phyloP scores from a whole-genome alignment of 805 yeast genomes.

The Spathaspora hagerdaliae region DNA sequence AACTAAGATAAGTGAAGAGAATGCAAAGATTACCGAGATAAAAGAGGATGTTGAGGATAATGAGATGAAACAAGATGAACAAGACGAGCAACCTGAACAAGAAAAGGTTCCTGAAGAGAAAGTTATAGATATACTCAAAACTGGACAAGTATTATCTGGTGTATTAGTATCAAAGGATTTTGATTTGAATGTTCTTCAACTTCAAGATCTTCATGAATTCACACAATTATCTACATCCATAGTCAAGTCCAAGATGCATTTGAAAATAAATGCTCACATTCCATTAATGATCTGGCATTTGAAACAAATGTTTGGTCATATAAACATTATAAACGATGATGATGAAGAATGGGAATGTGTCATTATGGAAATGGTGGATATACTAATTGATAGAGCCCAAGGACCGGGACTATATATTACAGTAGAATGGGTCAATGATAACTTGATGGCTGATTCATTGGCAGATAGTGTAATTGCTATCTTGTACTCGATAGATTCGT shows the following conservation, averaged over 20 bases:
- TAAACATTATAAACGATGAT: conserved; percentile 60
- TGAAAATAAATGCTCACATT: conserved; percentile 75
- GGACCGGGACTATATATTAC: conserved; percentile 43
- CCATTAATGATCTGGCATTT: conserved; percentile 85
- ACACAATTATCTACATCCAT: conserved; percentile 83
- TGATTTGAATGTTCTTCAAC: conserved; percentile 75
- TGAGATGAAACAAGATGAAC: neutral
- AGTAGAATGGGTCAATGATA: conserved; percentile 87
- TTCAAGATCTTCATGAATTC: conserved; percentile 84
- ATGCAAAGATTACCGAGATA: conserved; percentile 31
- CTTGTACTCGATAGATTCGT: conserved; percentile 83
- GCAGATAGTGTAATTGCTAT: conserved; percentile 95
- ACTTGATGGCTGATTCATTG: conserved; percentile 78
- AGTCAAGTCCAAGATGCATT: conserved; percentile 74
- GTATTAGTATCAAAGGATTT: conserved; percentile 89
- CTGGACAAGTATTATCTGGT: conserved; percentile 57
- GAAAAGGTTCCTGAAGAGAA: too few species aligned
- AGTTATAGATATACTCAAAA: neutral
- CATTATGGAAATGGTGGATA: conserved; percentile 44
- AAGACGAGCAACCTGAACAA: too few species aligned
- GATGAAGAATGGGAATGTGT: conserved; percentile 39
- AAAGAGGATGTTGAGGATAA: conserved; percentile 8
- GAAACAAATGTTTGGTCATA: conserved; percentile 90
- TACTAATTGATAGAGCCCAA: conserved; percentile 37
- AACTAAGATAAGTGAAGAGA: conserved; percentile 45